These are phyloP conservation scores for Circinella umbellata DNA, from an alignment of 371 early-diverging fungal species.

Conservation along the genomic window DNA sequence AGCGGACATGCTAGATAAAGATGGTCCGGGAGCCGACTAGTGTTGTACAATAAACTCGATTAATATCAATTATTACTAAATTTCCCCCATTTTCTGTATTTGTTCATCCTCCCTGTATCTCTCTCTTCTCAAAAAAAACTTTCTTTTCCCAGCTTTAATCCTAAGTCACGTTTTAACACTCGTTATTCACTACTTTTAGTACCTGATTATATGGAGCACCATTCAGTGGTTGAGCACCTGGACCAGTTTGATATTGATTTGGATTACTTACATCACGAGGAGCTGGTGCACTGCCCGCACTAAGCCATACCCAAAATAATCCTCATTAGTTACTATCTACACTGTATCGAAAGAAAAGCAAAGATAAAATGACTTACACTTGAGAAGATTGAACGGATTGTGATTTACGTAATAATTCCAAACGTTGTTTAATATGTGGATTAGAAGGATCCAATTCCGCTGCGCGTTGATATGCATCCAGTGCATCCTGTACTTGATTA, in stretches of 20 bases:
- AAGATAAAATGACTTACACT: conserved; percentile 60
- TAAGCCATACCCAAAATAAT: conserved; percentile 2
- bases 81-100: background rate
- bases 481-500: conserved; percentile 95
- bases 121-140: background rate
- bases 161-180: too few relatives aligned
- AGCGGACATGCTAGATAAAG: conserved; percentile 46
- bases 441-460: conserved; percentile 57
- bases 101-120: background rate
- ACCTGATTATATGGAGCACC: conserved; percentile 36
- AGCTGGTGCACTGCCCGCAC: conserved; percentile 55
- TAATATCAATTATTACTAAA: background rate
- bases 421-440: conserved; percentile 83
- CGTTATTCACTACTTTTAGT: background rate
- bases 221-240: conserved; percentile 35
- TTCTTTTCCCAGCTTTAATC: too few relatives aligned
- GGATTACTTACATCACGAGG: conserved; percentile 69
- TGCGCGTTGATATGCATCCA: conserved; percentile 96
- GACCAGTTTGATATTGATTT: conserved; percentile 49
- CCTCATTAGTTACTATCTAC: too few relatives aligned
- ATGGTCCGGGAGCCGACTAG: conserved; percentile 36
- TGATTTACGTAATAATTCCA: conserved; percentile 66
- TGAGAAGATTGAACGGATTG: conserved; percentile 78
- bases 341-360: background rate
- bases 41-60: conserved; percentile 9